Percentiles rank a stretch among this genome's conserved stretches.
phyloP scores from a whole-genome alignment of 148 eudicot species.

The Camellia japonica region DNA sequence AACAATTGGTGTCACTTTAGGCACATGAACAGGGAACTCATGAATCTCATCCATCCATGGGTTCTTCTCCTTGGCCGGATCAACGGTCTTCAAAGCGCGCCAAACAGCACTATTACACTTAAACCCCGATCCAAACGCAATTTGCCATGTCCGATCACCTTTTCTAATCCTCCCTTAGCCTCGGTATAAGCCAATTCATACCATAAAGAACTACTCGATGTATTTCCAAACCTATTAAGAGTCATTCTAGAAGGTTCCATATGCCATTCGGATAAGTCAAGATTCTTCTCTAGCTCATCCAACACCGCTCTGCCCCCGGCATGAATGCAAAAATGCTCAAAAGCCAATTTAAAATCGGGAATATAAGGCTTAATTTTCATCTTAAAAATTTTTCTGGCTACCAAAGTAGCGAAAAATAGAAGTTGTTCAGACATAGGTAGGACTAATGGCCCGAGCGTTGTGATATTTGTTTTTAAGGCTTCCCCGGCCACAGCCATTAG shows the following conservation, averaged over 20 bases:
- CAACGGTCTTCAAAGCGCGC: conserved; percentile 33
- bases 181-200: conserved; percentile 42
- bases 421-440: conserved; percentile 46
- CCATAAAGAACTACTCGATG: conserved; percentile 48
- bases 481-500: conserved; percentile 38
- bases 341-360: conserved; percentile 38
- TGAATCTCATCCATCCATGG: conserved; percentile 44
- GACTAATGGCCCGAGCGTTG: conserved; percentile 37
- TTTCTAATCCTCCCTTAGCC: conserved; percentile 40
- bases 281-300: conserved; percentile 41
- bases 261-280: conserved; percentile 29
- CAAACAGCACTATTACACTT: conserved; percentile 47
- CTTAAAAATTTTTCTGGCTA: conserved; percentile 21
- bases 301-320: conserved; percentile 40
- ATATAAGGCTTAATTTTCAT: conserved; percentile 38
- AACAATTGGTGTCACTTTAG: conserved; percentile 24
- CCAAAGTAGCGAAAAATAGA: conserved; percentile 23
- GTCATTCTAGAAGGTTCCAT: conserved; percentile 55
- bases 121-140: conserved; percentile 48
- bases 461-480: conserved; percentile 38
- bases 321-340: conserved; percentile 42
- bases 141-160: conserved; percentile 44
- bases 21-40: conserved; percentile 43
- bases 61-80: conserved; percentile 42
- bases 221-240: conserved; percentile 39